Evolutionary conservation across 1,284 basidiomycete species (phyloP).

Genomic region (Fomitiporia mediterranea): DNA sequence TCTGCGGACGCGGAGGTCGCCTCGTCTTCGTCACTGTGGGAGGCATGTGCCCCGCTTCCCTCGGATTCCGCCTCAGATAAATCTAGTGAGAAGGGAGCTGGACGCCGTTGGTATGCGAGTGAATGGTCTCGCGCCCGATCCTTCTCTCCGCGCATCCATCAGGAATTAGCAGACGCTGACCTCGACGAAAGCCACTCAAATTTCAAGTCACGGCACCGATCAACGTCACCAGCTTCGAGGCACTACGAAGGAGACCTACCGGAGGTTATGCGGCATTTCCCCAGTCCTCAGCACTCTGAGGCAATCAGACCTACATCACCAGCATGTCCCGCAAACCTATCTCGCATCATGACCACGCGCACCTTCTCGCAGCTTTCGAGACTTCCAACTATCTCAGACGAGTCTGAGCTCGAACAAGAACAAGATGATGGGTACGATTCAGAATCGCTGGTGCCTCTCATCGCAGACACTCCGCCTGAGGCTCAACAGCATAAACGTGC

Average conservation of each 20-base stretch:
- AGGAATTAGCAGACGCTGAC: no score
- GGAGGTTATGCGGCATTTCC: background rate
- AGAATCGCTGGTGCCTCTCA: background rate
- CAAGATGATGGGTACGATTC: background rate
- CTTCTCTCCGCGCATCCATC: background rate
- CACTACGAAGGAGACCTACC: background rate
- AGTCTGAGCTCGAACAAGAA: background rate
- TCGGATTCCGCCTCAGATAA: constrained; percentile 1
- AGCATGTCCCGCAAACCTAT: background rate
- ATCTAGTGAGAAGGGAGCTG: background rate
- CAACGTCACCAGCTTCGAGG: background rate
- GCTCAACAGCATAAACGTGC: background rate
- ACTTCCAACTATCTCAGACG: constrained; percentile 11
- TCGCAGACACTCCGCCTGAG: background rate
- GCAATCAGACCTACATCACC: background rate
- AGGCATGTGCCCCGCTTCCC: constrained; percentile 1
- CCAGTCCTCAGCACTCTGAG: background rate
- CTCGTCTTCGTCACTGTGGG: constrained; percentile 4
- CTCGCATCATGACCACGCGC: background rate
- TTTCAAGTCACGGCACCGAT: no score
- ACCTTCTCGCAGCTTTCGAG: constrained; percentile 1
- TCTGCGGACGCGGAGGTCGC: background rate
- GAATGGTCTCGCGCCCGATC: background rate
- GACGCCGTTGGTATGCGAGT: no score
- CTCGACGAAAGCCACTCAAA: background rate